A percentile compares a stretch with the other conserved stretches of the same genome.
Conservation (phyloP, 495 filamentous ascomycete species). For the Talaromyces wortmannii region DNA sequence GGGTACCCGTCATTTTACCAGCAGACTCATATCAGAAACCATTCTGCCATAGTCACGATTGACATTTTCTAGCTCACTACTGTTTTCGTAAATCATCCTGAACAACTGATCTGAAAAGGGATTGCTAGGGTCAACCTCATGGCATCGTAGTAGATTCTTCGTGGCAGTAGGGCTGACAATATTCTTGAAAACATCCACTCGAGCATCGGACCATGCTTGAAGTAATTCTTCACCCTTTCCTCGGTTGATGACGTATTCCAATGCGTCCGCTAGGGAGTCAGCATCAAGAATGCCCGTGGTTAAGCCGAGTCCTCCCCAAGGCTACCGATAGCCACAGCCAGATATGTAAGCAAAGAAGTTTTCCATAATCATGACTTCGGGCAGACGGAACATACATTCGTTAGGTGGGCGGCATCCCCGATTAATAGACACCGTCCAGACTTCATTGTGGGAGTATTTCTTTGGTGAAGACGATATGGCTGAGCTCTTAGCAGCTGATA, state of each 20-base stretch:
- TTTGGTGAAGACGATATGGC: constrained; percentile 4
- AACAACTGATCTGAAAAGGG: neutral
- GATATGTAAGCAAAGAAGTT: neutral
- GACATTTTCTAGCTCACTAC: neutral
- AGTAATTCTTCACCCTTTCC: neutral
- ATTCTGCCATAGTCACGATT: neutral
- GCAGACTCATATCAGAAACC: neutral
- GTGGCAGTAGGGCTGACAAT: neutral
- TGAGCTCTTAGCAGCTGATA: neutral
- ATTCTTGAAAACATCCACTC: neutral
- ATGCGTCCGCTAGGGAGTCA: constrained; percentile 1
- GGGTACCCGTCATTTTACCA: neutral
- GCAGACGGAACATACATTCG: neutral
- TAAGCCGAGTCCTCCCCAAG: constrained; percentile 3
- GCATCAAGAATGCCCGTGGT: constrained; percentile 5
- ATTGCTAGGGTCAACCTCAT: neutral
- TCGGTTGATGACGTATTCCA: constrained; percentile 4
- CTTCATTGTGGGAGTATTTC: neutral
- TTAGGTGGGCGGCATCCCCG: constrained; percentile 5
- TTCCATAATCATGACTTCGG: neutral
- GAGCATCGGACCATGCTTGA: neutral
- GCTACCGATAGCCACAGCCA: neutral
- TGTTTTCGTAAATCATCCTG: neutral
- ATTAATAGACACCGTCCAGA: constrained; percentile 4
- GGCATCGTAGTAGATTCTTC: neutral